These are phyloP conservation scores for Arabidopsis hybrid DNA, from an alignment of 441 rosid species.

Conservation along the genomic window DNA sequence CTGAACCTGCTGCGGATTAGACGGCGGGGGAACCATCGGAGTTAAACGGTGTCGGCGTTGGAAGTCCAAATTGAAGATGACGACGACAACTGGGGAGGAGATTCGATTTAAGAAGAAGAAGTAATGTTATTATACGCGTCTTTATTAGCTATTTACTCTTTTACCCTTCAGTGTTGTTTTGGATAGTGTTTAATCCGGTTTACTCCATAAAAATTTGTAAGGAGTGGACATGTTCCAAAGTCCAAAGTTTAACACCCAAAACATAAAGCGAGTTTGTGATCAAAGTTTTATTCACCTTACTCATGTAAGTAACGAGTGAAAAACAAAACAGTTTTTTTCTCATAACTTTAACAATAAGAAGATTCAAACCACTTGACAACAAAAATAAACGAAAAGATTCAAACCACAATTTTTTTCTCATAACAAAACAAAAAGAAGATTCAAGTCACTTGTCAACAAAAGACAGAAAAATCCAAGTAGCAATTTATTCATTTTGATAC, in stretches of 20 bases:
- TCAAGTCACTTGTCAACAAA: background rate
- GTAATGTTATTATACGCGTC: constrained; percentile 20
- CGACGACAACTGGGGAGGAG: constrained; percentile 14
- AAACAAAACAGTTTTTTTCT: background rate
- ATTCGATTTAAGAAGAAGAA: constrained; percentile 6
- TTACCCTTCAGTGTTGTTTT: constrained; percentile 1
- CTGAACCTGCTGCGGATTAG: constrained; percentile 62
- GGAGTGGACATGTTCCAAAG: no score
- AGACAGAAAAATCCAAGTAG: background rate
- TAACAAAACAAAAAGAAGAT: constrained; percentile 11
- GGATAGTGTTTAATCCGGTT: no score
- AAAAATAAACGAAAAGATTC: no score
- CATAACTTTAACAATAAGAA: no score
- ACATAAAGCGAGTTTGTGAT: background rate
- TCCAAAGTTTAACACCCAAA: no score
- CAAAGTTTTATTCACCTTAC: background rate
- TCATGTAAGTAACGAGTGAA: background rate
- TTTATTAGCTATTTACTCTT: background rate
- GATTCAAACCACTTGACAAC: no score
- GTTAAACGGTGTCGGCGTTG: constrained; percentile 1
- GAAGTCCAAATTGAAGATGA: constrained; percentile 24
- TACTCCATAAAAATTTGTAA: no score
- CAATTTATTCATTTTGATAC: background rate
- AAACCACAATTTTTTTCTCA: background rate
- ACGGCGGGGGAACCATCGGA: constrained; percentile 54